These are phyloP conservation scores for Linnemannia hyalina DNA, from an alignment of 192 early-diverging fungal species.

Conservation along the genomic window DNA sequence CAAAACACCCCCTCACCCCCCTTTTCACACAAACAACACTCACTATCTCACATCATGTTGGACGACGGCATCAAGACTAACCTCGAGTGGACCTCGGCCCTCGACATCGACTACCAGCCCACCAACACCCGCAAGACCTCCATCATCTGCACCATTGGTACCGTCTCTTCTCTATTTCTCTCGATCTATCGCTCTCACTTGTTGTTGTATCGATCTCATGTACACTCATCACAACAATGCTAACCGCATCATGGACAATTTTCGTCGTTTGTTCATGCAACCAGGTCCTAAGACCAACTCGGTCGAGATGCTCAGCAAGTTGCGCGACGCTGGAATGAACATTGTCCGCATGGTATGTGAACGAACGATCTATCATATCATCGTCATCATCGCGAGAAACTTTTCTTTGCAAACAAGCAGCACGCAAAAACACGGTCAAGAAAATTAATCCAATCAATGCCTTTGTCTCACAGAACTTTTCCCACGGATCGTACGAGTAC, in stretches of 20 bases:
- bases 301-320: constrained; percentile 77
- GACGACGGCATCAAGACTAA: constrained; percentile 67
- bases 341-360: constrained; percentile 77
- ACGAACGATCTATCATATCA: neutral
- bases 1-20: neutral
- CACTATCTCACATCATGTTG: constrained; percentile 22
- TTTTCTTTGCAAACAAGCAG: neutral
- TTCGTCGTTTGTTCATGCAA: neutral
- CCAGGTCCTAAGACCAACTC: constrained; percentile 83
- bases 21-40: neutral
- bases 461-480: constrained; percentile 57
- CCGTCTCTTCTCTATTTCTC: neutral
- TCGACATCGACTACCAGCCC: constrained; percentile 72
- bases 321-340: constrained; percentile 87
- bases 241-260: no score
- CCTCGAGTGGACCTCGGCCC: constrained; percentile 80
- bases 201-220: neutral
- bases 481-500: constrained; percentile 74
- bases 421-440: neutral
- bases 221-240: neutral
- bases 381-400: neutral
- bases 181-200: neutral
- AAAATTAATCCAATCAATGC: neutral
- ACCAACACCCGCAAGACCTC: constrained; percentile 81
- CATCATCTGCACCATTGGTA: constrained; percentile 88